Percentiles rank a stretch among this genome's conserved stretches.
These are phyloP conservation scores for Phyllosticta citribraziliensis DNA, from an alignment of 2,329 filamentous ascomycete species.

Conservation along the genomic window DNA sequence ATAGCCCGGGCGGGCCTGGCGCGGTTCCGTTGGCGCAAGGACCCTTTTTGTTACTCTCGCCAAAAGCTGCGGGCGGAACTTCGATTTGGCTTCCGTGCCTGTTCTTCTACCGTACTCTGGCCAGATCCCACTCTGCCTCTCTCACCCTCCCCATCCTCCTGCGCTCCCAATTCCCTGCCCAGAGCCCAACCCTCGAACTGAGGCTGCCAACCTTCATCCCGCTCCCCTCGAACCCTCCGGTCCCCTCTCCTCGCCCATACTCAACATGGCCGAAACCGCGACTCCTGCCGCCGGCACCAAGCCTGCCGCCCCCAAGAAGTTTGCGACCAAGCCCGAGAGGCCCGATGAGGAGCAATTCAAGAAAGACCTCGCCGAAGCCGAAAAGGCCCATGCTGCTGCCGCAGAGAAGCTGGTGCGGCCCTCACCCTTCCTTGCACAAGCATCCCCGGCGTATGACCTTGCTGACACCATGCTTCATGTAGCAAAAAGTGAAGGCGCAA, in stretches of 20 bases:
- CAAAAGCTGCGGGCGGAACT: neutral
- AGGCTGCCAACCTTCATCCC: neutral
- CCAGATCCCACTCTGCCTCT: neutral
- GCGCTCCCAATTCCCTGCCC: neutral
- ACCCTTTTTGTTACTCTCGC: neutral
- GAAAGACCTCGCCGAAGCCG: constrained; percentile 63
- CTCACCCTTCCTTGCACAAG: neutral
- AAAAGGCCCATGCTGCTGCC: constrained; percentile 74
- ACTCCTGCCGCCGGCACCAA: neutral
- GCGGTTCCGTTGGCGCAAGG: neutral
- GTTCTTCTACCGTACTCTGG: neutral
- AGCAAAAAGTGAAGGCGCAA: constrained; percentile 84
- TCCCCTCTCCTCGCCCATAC: neutral
- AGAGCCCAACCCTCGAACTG: neutral
- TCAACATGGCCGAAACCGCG: constrained; percentile 19
- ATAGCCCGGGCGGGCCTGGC: neutral
- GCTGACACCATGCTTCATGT: constrained; percentile 14
- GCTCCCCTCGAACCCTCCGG: neutral
- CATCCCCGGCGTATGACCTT: neutral
- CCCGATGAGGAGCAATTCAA: constrained; percentile 83
- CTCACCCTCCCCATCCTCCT: neutral
- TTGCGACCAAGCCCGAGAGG: constrained; percentile 57
- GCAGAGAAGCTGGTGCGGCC: constrained; percentile 56
- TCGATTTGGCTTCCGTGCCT: neutral
- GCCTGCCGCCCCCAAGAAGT: neutral